These are phyloP conservation scores for Diaporthe australafricana DNA, from an alignment of 2,329 filamentous ascomycete genomes.

Conservation along the genomic window DNA sequence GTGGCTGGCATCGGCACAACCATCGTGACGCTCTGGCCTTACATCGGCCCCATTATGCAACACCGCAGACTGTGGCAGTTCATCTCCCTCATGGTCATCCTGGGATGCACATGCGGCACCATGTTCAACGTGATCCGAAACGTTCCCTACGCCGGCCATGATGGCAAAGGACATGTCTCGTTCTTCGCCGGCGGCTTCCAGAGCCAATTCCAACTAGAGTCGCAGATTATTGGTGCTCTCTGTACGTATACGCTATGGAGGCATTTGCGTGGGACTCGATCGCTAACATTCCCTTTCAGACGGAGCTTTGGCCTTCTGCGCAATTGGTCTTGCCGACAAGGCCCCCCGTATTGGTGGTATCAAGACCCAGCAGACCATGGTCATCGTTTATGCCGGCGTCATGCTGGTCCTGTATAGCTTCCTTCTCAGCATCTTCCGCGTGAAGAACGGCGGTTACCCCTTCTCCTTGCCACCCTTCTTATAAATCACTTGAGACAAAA, in stretches of 20 bases:
- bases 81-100: slow-evolving; percentile 85
- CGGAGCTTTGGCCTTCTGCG: slow-evolving; percentile 86
- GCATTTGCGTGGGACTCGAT: not conserved
- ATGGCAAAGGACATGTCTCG: slow-evolving; percentile 85
- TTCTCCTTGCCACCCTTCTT: slow-evolving; percentile 94
- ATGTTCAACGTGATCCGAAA: slow-evolving; percentile 99
- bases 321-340: slow-evolving; percentile 91
- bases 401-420: slow-evolving; percentile 92
- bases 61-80: slow-evolving; percentile 96
- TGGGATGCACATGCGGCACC: slow-evolving; percentile 94
- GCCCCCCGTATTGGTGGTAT: slow-evolving; percentile 87
- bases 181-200: slow-evolving; percentile 95
- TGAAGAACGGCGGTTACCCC: slow-evolving; percentile 95
- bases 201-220: slow-evolving; percentile 93
- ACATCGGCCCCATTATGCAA: slow-evolving; percentile 83
- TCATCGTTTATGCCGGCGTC: slow-evolving; percentile 82
- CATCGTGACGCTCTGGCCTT: slow-evolving; percentile 78
- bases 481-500: slow-evolving; percentile 45
- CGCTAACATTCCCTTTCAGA: slow-evolving; percentile 47
- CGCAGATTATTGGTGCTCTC: slow-evolving; percentile 91
- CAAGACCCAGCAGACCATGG: slow-evolving; percentile 82
- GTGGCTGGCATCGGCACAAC: slow-evolving; percentile 77
- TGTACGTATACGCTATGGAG: slow-evolving; percentile 67
- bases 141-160: slow-evolving; percentile 88
- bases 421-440: slow-evolving; percentile 90